phyloP scores from a whole-genome alignment of 176 grass and related monocot genomes.

The Alopecurus myosuroides region DNA sequence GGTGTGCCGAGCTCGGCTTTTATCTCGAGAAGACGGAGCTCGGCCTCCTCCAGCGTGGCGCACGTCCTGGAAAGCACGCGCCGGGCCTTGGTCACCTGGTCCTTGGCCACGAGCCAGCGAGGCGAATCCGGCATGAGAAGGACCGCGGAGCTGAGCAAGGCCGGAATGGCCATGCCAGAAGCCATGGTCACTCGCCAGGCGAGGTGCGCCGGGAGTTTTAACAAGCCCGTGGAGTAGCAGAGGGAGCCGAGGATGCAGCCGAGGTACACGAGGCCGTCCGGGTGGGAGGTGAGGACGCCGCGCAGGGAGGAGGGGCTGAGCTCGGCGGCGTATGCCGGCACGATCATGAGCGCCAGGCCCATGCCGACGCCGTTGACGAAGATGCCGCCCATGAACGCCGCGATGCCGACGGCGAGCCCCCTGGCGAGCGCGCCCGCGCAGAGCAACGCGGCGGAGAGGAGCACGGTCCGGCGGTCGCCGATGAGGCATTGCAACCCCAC shows the following conservation, averaged over 20 bases:
- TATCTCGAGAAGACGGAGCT: slow-evolving; percentile 27
- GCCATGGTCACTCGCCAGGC: slow-evolving; percentile 23
- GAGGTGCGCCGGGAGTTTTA: slow-evolving; percentile 9
- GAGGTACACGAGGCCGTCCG: slow-evolving; percentile 49
- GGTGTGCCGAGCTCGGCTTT: background rate
- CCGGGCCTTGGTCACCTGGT: slow-evolving; percentile 4
- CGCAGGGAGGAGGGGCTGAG: slow-evolving; percentile 11
- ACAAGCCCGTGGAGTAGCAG: slow-evolving; percentile 2
- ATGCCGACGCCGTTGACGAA: slow-evolving; percentile 33
- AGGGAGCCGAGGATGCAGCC: slow-evolving; percentile 36
- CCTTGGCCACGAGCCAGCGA: slow-evolving; percentile 10
- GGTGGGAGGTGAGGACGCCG: slow-evolving; percentile 18
- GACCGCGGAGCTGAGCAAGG: background rate
- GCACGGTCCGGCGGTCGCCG: slow-evolving; percentile 18
- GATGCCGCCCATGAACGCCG: slow-evolving; percentile 22
- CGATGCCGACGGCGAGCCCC: background rate
- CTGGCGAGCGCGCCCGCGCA: slow-evolving; percentile 19
- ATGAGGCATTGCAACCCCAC: background rate
- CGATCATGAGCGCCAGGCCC: slow-evolving; percentile 32
- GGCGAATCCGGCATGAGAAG: slow-evolving; percentile 40
- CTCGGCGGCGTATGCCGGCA: slow-evolving; percentile 30
- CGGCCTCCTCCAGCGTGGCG: slow-evolving; percentile 7
- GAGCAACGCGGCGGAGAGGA: slow-evolving; percentile 26
- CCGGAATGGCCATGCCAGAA: slow-evolving; percentile 8
- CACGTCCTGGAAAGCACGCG: slow-evolving; percentile 25